Evolutionary conservation across 805 yeast species (phyloP), one percentile per base, ranked within the genome.

Genomic region (Torulaspora indica): DNA sequence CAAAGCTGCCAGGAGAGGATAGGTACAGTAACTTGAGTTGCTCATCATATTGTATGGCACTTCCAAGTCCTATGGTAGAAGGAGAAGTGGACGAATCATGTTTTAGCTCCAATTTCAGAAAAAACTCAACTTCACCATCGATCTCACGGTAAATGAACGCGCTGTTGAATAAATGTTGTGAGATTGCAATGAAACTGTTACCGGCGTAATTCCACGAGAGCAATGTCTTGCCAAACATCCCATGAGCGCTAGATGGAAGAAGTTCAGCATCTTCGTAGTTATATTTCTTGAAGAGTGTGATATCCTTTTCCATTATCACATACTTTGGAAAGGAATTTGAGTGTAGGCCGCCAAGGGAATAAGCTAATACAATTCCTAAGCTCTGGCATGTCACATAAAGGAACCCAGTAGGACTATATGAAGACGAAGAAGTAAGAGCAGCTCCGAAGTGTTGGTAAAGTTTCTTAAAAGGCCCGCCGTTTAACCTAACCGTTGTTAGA

Each of bases 1-100:
- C 42, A 28, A 51, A 45, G 43, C 58, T 57, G 2, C 75, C 76
- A 1, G 77, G 75, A 0, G 78, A 70, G 0, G 77, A 64, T 2
- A 75, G 53, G 39, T 61, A 63, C 17, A 75, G 53, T 6, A 15
- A 13, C 5, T 52, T 49, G 12, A 51, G 49, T 17, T 49, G 41
- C 1, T 29, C 40, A 23, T 45, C 49, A 30, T 47, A 55, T 6
- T 42, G 47, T 5, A 61, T 38, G 1, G 54, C 51, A 2, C 69
- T 67, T 2, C 62, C 63, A 33, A 61, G 57, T 5, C 72, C 75
- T 27, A 68, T 57, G 43, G 66, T 51, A 23, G 47, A 54, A 31
- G 64, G 60, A 3, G 44, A 43, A 5, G 46, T 31, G 2, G 52
- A 51, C 2, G 48, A 33, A 12, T 55, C 53, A 10, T 25, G 27